Conservation (phyloP, 768 basidiomycete genomes). For the Leccinum ochraceum region DNA sequence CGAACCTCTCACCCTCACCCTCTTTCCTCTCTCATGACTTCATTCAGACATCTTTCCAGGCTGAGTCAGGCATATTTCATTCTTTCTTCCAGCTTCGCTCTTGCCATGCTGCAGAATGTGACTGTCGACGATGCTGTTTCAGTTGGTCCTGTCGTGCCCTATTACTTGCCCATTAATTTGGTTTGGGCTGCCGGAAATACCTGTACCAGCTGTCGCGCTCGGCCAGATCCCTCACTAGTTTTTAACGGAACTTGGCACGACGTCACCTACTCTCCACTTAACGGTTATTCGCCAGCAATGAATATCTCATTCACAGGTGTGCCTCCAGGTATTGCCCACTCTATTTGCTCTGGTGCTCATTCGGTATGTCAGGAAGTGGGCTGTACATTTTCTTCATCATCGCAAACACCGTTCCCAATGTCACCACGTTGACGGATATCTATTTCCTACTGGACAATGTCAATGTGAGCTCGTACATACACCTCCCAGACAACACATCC, state of each 20-base stretch:
- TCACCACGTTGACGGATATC: neutral
- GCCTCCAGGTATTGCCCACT: neutral
- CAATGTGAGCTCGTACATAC: neutral
- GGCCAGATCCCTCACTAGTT: neutral
- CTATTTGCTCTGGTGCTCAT: neutral
- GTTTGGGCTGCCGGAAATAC: conserved; percentile 9
- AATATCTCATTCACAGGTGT: conserved; percentile 16
- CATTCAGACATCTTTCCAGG: neutral
- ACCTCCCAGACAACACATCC: neutral
- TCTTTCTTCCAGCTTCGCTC: neutral
- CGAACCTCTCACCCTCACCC: neutral
- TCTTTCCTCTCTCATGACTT: neutral
- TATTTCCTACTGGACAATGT: conserved; percentile 11
- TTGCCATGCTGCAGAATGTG: conserved; percentile 14
- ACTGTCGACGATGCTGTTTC: conserved; percentile 18
- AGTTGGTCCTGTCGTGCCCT: conserved; percentile 7
- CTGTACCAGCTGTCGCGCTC: neutral
- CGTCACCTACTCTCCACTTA: neutral
- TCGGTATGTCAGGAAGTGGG: conserved; percentile 8
- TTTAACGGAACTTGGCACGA: conserved; percentile 24
- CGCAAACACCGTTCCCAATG: neutral
- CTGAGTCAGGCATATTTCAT: neutral
- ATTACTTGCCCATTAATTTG: conserved; percentile 8
- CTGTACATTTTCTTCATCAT: conserved; percentile 24
- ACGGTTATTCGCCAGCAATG: neutral